Percentiles rank a stretch among this genome's conserved stretches.
phyloP scores from a whole-genome alignment of 2,329 filamentous ascomycete genomes.

The Cyphellophora europaea region DNA sequence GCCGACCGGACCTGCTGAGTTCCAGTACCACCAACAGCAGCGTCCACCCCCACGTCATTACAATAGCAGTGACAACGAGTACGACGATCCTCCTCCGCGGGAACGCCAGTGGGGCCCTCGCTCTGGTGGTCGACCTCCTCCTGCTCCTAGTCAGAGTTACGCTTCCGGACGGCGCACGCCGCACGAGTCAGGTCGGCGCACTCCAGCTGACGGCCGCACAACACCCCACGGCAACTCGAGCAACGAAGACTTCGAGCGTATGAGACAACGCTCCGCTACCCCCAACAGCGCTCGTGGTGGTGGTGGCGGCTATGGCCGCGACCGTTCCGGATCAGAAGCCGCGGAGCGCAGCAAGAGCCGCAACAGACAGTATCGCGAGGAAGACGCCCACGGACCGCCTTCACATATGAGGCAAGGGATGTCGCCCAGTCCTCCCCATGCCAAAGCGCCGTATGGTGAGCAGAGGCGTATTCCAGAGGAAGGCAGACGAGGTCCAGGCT shows the following conservation, averaged over 20 bases:
- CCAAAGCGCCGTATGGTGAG: slow-evolving; percentile 4
- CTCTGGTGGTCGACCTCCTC: background rate
- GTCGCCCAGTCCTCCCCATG: slow-evolving; percentile 4
- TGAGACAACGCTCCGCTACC: slow-evolving; percentile 20
- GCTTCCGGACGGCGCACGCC: background rate
- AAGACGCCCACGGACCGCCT: slow-evolving; percentile 20
- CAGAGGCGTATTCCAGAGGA: slow-evolving; percentile 5
- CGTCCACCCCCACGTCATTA: background rate
- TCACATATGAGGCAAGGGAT: slow-evolving; percentile 6
- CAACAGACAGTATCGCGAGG: slow-evolving; percentile 39
- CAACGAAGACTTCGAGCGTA: slow-evolving; percentile 10
- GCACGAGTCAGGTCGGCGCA: background rate
- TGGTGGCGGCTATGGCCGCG: slow-evolving; percentile 34
- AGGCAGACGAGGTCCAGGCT: slow-evolving; percentile 1
- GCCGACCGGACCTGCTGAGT: too few relatives aligned
- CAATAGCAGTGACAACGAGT: slow-evolving; percentile 1
- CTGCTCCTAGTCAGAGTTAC: background rate
- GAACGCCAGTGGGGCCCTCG: background rate
- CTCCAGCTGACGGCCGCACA: background rate
- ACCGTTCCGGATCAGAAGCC: slow-evolving; percentile 47
- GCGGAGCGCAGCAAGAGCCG: slow-evolving; percentile 47
- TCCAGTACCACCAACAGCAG: background rate
- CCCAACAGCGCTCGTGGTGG: slow-evolving; percentile 7
- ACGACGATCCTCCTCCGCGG: background rate
- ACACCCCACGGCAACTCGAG: slow-evolving; percentile 1